Conservation (phyloP, 345 rosid species). For the Trapa incisa region DNA sequence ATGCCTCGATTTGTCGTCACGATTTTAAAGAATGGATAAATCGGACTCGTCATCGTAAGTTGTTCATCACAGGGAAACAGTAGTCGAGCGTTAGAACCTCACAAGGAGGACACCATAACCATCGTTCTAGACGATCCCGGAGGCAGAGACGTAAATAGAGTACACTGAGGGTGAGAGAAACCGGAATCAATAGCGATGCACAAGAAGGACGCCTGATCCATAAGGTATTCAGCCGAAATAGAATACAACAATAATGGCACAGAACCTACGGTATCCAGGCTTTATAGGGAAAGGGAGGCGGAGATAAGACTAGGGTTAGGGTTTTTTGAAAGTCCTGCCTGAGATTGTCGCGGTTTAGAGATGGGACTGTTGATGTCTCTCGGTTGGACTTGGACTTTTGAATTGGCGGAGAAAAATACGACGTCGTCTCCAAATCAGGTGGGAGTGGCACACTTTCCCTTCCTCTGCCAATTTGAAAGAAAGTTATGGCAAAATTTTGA, state of each 20-base stretch:
- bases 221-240: background rate
- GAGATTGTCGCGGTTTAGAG: background rate
- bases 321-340: background rate
- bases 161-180: no score
- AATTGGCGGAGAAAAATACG: background rate
- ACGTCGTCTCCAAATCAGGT: no score
- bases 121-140: background rate
- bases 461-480: no score
- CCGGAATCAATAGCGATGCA: no score
- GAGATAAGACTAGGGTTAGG: slow-evolving; percentile 8
- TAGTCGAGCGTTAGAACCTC: background rate
- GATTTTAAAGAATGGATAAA: slow-evolving; percentile 23
- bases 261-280: background rate
- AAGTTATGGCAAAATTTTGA: no score
- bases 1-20: slow-evolving; percentile 56
- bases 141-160: background rate
- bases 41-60: slow-evolving; percentile 49
- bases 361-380: no score
- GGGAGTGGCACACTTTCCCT: no score
- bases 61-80: slow-evolving; percentile 20
- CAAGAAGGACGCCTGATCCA: background rate
- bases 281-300: background rate
- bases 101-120: background rate
- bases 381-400: no score
- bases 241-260: background rate